Evolutionary conservation across 2,329 filamentous ascomycete species (phyloP).

Genomic region (Ustilaginoidea virens): DNA sequence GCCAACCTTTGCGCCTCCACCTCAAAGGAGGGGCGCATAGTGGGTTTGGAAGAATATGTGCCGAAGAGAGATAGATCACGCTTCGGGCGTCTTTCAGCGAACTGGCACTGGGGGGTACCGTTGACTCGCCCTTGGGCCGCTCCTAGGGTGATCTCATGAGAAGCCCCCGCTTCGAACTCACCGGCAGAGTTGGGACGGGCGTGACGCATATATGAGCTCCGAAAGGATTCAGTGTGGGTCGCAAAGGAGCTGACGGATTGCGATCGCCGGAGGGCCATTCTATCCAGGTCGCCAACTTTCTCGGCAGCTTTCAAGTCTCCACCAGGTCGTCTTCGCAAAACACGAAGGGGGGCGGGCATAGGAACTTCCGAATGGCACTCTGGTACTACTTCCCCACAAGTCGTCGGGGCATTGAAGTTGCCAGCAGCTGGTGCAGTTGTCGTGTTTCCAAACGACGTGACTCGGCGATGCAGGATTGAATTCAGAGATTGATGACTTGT

Average conservation of each 20-base stretch:
- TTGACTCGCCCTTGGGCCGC: slow-evolving; percentile 22
- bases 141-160: no score
- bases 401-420: slow-evolving; percentile 47
- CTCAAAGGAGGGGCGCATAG: slow-evolving; percentile 67
- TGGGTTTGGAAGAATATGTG: slow-evolving; percentile 45
- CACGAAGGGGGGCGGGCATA: slow-evolving; percentile 38
- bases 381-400: slow-evolving; percentile 34
- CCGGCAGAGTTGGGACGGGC: slow-evolving; percentile 16
- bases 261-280: slow-evolving; percentile 31
- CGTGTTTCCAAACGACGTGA: slow-evolving; percentile 45
- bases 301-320: slow-evolving; percentile 57
- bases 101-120: slow-evolving; percentile 41
- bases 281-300: slow-evolving; percentile 47
- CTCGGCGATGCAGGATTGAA: slow-evolving; percentile 37
- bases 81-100: slow-evolving; percentile 35
- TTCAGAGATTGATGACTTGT: slow-evolving; percentile 32
- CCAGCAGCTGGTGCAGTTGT: slow-evolving; percentile 33
- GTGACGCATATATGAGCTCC: slow-evolving; percentile 38
- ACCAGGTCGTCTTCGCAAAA: slow-evolving; percentile 57
- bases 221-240: slow-evolving; percentile 43
- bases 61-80: slow-evolving; percentile 39
- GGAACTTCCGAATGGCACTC: slow-evolving; percentile 22
- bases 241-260: slow-evolving; percentile 44
- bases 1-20: slow-evolving; percentile 76
- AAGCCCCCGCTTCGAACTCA: slow-evolving; percentile 8